Evolutionary conservation across 2,329 filamentous ascomycete genomes (phyloP), one percentile per base, ranked within the genome.

Genomic region (Cercospora citrullina): DNA sequence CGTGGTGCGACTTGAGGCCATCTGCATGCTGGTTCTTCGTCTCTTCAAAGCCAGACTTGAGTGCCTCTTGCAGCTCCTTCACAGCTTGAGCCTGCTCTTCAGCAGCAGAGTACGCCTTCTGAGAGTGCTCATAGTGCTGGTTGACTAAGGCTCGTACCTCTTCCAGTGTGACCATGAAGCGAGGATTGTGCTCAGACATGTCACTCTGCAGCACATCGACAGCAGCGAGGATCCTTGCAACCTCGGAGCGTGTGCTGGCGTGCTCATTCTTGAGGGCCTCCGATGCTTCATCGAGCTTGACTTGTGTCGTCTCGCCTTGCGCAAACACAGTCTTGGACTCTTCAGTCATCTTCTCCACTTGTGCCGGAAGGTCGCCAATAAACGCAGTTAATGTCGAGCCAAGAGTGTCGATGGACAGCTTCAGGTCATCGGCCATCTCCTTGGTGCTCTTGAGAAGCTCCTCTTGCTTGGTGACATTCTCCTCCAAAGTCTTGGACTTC

Each of bases 71-170:
- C 14, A 81, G 75, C 45, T 82, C 80, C 63, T 80, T 79, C 60
- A 81, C 78, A 55, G 80, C 79, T 60, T 81, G 79, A 57, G 81
- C 80, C 9, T 79, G 76, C 67, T 80, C 75, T 18, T 73, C 75
- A 14, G 77, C 76, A 1, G 71, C 70, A 7, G 79, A 75, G 31
- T 78, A 76, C 10, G 81, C 77, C 55, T 87, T 85, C 79, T 94
- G 93, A 14, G 93, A 91, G 76, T 96, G 92, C 73, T 96, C 93
- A 75, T 91, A 97, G 77, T 98, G 94, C 77, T 96, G 88, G 26
- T 89, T 90, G 64, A 97, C 91, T 26, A 96, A 85, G 7, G 88
- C 84, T 45, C 96, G 85, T n/a, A 98, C 89, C 74, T 97, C 92
- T 74, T 93, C 91, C 72, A 99, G 87, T 0, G 91, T 88, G 63